phyloP scores from a whole-genome alignment of 768 basidiomycete genomes.

The Clitopilus passeckerianus region DNA sequence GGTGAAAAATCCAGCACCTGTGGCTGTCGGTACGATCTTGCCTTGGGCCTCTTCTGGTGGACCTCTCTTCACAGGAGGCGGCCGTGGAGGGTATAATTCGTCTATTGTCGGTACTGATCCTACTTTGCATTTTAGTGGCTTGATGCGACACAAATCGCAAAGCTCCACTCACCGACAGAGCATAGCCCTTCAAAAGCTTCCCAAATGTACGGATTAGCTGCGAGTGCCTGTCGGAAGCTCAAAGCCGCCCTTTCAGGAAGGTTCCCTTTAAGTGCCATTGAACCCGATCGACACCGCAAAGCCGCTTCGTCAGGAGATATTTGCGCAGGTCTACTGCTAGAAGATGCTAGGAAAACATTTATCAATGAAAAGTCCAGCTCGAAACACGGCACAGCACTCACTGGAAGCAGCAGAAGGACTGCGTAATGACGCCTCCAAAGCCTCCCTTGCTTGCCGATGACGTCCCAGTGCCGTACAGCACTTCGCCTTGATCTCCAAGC shows the following conservation, averaged over 20 bases:
- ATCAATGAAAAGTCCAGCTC: slow-evolving; percentile 5
- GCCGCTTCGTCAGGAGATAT: slow-evolving; percentile 70
- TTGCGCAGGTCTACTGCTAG: slow-evolving; percentile 42
- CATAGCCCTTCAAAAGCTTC: slow-evolving; percentile 92
- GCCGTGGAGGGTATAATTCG: slow-evolving; percentile 63
- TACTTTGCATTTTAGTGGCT: slow-evolving; percentile 18
- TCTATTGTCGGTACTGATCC: slow-evolving; percentile 71
- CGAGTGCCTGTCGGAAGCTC: slow-evolving; percentile 69
- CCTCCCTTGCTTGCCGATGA: slow-evolving; percentile 72
- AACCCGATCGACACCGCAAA: slow-evolving; percentile 72
- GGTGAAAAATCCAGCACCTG: slow-evolving; percentile 73
- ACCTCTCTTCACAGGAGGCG: slow-evolving; percentile 47
- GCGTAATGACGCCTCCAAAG: slow-evolving; percentile 57
- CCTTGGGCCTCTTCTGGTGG: slow-evolving; percentile 47
- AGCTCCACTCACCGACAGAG: slow-evolving; percentile 52
- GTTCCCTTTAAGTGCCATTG: slow-evolving; percentile 74
- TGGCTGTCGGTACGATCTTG: slow-evolving; percentile 46
- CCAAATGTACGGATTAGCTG: slow-evolving; percentile 78
- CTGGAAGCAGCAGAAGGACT: slow-evolving; percentile 43
- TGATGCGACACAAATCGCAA: background rate
- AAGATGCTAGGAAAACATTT: slow-evolving; percentile 39
- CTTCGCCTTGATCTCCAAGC: slow-evolving; percentile 73
- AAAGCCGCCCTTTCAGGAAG: slow-evolving; percentile 65
- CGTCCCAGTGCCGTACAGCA: slow-evolving; percentile 71
- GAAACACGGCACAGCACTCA: slow-evolving; percentile 1